Conservation (phyloP, 768 basidiomycete genomes). For the Trametes maxima region DNA sequence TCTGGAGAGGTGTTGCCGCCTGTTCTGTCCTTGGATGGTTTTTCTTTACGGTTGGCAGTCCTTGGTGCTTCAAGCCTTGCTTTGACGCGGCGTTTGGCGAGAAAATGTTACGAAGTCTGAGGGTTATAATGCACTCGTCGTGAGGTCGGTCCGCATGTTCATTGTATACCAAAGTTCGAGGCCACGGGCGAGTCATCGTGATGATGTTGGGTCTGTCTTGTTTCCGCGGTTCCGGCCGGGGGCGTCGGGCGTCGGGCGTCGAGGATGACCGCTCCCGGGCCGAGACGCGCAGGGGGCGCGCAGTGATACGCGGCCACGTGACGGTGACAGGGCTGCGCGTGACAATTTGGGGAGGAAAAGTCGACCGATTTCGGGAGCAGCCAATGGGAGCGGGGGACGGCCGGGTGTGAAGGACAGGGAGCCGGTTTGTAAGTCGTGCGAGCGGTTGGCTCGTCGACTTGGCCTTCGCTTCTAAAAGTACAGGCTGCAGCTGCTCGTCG, state of each 20-base stretch:
- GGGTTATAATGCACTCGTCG: no score
- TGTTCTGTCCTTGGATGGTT: no score
- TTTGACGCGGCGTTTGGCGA: no score
- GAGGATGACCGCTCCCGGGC: constrained; percentile 4
- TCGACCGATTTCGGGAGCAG: constrained; percentile 18
- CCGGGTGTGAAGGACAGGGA: constrained; percentile 10
- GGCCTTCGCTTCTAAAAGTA: not conserved
- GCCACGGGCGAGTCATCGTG: no score
- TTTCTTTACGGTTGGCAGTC: no score
- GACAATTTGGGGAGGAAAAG: constrained; percentile 2
- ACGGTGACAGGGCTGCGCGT: not conserved
- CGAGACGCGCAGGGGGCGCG: not conserved
- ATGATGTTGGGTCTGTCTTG: no score
- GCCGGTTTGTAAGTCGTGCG: constrained; percentile 6
- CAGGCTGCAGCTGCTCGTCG: not conserved
- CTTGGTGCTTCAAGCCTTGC: no score
- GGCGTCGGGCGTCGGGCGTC: not conserved
- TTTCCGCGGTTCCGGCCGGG: no score
- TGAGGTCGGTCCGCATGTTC: no score
- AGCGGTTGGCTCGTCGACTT: not conserved
- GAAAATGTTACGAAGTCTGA: no score
- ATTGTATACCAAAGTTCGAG: no score
- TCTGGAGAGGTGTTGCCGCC: no score
- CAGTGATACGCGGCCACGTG: constrained; percentile 17
- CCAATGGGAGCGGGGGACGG: constrained; percentile 16